These are phyloP conservation scores for Haberlea rhodopensis DNA, from an alignment of 257 asterid genomes.

Conservation along the genomic window DNA sequence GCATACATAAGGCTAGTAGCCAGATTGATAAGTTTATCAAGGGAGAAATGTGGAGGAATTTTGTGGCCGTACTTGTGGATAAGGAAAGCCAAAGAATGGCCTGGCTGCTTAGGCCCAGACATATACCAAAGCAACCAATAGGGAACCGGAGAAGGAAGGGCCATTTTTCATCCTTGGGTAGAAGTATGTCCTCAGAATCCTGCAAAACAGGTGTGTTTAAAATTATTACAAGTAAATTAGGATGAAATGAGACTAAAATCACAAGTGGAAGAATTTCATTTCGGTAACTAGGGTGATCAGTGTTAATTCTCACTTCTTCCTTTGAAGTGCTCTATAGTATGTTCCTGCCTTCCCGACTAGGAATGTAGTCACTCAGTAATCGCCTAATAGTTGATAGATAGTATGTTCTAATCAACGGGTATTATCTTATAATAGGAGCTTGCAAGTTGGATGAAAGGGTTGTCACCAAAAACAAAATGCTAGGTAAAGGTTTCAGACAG, in stretches of 20 bases:
- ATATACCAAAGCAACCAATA: conserved; percentile 86
- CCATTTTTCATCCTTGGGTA: conserved; percentile 83
- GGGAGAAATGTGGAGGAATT: conserved; percentile 68
- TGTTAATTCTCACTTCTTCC: too few species aligned
- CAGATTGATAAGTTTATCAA: conserved; percentile 65
- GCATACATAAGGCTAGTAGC: conserved; percentile 59
- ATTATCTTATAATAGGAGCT: too few species aligned
- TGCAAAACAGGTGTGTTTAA: conserved; percentile 23
- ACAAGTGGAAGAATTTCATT: too few species aligned
- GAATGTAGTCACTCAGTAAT: too few species aligned
- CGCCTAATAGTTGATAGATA: too few species aligned
- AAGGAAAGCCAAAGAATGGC: conserved; percentile 77
- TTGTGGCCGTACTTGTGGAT: conserved; percentile 58
- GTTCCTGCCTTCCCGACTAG: too few species aligned
- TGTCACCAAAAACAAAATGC: too few species aligned
- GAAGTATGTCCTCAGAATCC: conserved; percentile 87
- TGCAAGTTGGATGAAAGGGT: too few species aligned
- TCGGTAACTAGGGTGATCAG: too few species aligned
- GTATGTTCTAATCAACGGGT: too few species aligned
- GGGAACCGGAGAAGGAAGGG: conserved; percentile 95
- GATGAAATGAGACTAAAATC: not conserved
- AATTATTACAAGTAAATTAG: not conserved
- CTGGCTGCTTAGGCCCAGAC: conserved; percentile 91
- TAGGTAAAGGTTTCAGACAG: too few species aligned
- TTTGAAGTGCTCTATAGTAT: too few species aligned